Base-by-base conservation (phyloP, 331 rosid species). In the Rosa hybrid region DNA sequence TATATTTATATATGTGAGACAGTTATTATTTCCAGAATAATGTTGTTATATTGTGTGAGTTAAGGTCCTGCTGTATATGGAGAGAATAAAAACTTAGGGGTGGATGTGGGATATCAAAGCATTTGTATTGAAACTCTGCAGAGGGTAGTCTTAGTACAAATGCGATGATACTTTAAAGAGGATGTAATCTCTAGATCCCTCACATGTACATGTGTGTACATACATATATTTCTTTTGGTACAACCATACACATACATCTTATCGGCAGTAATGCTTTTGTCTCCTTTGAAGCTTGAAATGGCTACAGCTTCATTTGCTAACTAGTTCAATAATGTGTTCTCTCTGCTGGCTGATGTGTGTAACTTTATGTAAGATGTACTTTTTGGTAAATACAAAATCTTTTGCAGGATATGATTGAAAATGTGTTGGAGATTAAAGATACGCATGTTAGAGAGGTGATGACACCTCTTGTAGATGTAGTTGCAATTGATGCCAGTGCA, bases 391-490 rank as follows among this genome's bases (percentile, higher is more conserved):
- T 18, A 41, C 11, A 23, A 62, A 68, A 57, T 51, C 71, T 62
- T 75, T 69, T 82, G 56, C 85, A 96, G 99, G 99, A 96, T 86
- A 96, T 96, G 99, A 96, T 96, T 62, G 99, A 96, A 83, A 96
- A 96, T 83, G 99, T 96, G 56, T 83, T 96, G 84, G 99, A 96
- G 86, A 96, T 96, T 80, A 96, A 96, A 86, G 99, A 93, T 84
- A 96, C 98, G 5, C 93, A 90, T 79, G 99, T 96, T 49, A 87
- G 98, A 86, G 99, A 96, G 90, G 99, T 96, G 82, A 96, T 96
- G 99, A 96, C 99, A 21, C 99, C 99, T 71, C 99, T 96, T 62
- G 97, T 96, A 68, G 99, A 96, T 81, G 97, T 96, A 78, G 98
- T 96, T 76, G 99, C 99, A 76, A 96, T 96, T 16, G 97, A 96